These are phyloP conservation scores for Delonix regia DNA, from an alignment of 306 rosid species.

Conservation along the genomic window DNA sequence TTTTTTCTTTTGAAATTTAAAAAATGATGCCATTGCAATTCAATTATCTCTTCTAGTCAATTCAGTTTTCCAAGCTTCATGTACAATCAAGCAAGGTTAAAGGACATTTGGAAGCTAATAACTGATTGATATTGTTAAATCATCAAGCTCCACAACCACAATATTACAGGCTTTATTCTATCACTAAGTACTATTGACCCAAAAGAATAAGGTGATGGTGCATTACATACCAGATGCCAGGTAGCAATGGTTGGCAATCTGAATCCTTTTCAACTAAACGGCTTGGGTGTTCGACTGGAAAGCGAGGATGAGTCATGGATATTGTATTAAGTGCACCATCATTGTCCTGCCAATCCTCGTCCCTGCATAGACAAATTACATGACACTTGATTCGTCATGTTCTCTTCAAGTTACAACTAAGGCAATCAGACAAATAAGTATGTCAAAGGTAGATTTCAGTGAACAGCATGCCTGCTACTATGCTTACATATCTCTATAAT, in stretches of 20 bases:
- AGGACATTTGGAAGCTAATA: slow-evolving; percentile 24
- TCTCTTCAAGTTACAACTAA: background rate
- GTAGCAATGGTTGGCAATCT: slow-evolving; percentile 76
- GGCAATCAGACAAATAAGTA: background rate
- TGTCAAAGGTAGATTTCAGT: background rate
- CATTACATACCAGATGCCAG: slow-evolving; percentile 70
- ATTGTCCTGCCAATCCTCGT: slow-evolving; percentile 97
- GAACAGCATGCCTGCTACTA: background rate
- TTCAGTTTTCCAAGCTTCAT: background rate
- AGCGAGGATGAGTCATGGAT: slow-evolving; percentile 91
- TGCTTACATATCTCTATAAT: background rate
- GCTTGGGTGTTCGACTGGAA: slow-evolving; percentile 84
- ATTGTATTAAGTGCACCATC: slow-evolving; percentile 97
- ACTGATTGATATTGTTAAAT: slow-evolving; percentile 7
- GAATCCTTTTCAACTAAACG: slow-evolving; percentile 72
- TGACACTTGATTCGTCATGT: background rate
- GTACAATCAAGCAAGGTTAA: background rate
- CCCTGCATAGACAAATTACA: slow-evolving; percentile 58
- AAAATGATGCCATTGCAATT: background rate
- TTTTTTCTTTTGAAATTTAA: background rate
- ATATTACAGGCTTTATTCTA: slow-evolving; percentile 6
- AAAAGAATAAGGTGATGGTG: background rate
- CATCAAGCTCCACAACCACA: slow-evolving; percentile 25
- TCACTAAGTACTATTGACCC: background rate
- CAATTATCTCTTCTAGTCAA: background rate